Percentiles rank a stretch among this genome's conserved stretches.
Conservation (phyloP, 1,284 basidiomycete genomes). For the Gymnopus androsaceus region DNA sequence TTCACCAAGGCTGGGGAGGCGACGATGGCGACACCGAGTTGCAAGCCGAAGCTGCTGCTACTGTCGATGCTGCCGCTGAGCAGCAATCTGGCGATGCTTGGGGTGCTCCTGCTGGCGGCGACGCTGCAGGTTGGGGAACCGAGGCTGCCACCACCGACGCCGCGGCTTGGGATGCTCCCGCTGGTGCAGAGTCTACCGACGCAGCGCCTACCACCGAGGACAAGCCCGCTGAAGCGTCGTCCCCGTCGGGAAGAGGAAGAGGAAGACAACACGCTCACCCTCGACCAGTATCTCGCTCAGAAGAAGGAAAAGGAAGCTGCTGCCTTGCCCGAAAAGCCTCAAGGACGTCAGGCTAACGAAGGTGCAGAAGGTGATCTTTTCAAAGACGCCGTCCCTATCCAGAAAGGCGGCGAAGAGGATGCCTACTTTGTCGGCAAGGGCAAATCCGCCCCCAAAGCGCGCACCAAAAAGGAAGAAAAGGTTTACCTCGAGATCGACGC, state of each 20-base stretch:
- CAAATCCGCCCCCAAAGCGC: conserved; percentile 53
- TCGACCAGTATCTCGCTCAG: conserved; percentile 82
- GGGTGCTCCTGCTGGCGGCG: conserved; percentile 14
- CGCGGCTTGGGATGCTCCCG: conserved; percentile 41
- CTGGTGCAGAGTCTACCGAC: conserved; percentile 42
- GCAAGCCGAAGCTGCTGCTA: conserved; percentile 74
- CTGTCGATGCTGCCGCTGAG: conserved; percentile 42
- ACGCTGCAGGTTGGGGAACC: conserved; percentile 45
- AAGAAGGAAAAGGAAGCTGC: conserved; percentile 59
- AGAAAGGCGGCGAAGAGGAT: conserved; percentile 64
- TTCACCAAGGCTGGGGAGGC: conserved; percentile 90
- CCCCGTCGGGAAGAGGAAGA: conserved; percentile 66
- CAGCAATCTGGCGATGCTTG: conserved; percentile 41
- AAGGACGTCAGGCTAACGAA: conserved; percentile 71
- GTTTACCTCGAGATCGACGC: conserved; percentile 78
- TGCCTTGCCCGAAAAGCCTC: conserved; percentile 64
- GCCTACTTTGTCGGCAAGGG: conserved; percentile 81
- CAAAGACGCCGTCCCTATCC: conserved; percentile 63
- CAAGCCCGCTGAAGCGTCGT: conserved; percentile 42
- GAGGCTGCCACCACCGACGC: conserved; percentile 32
- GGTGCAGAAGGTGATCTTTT: conserved; percentile 59
- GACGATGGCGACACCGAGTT: conserved; percentile 81
- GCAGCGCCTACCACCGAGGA: conserved; percentile 36
- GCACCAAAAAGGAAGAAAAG: conserved; percentile 77
- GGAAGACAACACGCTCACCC: conserved; percentile 90